These are phyloP conservation scores for Pestalotiopsis fici DNA, from an alignment of 2,329 filamentous ascomycete species.

Conservation along the genomic window DNA sequence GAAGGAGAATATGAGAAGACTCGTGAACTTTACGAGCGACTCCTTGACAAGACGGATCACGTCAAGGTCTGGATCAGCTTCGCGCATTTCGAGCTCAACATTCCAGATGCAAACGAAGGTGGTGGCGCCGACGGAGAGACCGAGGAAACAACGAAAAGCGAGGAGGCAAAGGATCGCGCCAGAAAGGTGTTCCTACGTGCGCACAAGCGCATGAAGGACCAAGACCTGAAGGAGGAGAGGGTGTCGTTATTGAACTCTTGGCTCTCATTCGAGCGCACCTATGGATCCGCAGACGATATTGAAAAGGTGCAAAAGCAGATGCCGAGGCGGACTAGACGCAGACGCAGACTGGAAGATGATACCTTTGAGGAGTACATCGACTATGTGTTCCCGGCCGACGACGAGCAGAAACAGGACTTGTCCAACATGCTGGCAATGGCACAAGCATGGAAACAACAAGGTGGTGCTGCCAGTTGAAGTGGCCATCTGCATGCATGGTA, in stretches of 20 bases:
- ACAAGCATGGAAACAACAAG: conserved; percentile 77
- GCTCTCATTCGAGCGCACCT: conserved; percentile 87
- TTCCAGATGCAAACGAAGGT: conserved; percentile 71
- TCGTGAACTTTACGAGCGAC: conserved; percentile 80
- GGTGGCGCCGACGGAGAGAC: conserved; percentile 59
- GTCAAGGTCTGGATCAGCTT: conserved; percentile 99
- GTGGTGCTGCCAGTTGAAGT: background rate
- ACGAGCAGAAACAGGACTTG: conserved; percentile 80
- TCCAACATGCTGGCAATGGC: conserved; percentile 84
- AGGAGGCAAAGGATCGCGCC: conserved; percentile 80
- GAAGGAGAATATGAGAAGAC: conserved; percentile 88
- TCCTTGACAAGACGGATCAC: conserved; percentile 93
- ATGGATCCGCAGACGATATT: conserved; percentile 74
- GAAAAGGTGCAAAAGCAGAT: conserved; percentile 89
- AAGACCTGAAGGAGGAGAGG: conserved; percentile 90
- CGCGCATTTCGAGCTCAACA: conserved; percentile 96
- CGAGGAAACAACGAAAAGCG: conserved; percentile 72
- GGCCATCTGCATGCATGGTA: background rate
- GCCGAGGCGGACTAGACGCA: conserved; percentile 90
- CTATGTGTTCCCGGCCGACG: conserved; percentile 95
- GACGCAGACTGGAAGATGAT: conserved; percentile 88
- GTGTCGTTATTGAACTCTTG: conserved; percentile 89
- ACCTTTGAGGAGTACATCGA: conserved; percentile 96
- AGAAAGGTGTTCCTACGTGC: conserved; percentile 84
- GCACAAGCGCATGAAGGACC: conserved; percentile 83